Evolutionary conservation across 2,329 filamentous ascomycete genomes (phyloP), one percentile per base, ranked within the genome.

Genomic region (Pestalotiopsis sp.): DNA sequence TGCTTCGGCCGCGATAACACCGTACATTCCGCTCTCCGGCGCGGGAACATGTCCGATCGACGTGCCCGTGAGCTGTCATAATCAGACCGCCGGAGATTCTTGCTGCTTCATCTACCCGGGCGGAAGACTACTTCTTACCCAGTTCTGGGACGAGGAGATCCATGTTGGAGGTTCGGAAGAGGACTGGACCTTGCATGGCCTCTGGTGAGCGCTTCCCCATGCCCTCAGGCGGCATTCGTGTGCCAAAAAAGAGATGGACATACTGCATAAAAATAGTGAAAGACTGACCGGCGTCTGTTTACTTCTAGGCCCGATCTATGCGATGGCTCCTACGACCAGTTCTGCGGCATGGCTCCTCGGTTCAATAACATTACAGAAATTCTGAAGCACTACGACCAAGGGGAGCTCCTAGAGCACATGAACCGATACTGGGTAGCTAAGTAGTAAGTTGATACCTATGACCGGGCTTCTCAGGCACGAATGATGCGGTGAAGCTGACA

Each of bases 131-230:
- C 71, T 83, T 60, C 73, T 83, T 44, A 80, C 81, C 2, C 81
- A 83, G 74, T 82, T 82, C 74, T 84, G 81, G 81, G 81, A 83
- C 65, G 72, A 78, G 38, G 71, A 81, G 68, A 73, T 78, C 22
- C 79, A 82, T 68, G 79, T 77, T 3, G 75, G 76, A 3, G 81
- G 80, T n/a, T 72, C 76, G 4, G 81, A 83, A 68, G 75, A 80
- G 67, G 81, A 82, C 67, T 83, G 81, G 81, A 83, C 81, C 1
- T 67, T 83, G 1, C 81, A 82, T 61, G 81, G 81, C n/a, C 70
- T 83, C 38, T 83, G 82, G 81, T 82, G 68, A 38, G 77, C 70
- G 60, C 3, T 38, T 24, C 26, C 26, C 26, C 26, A 26, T 26
- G 26, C 26, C 26, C 26, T 26, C 26, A 26, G 26, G 26, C 26